A percentile compares a stretch with the other conserved stretches of the same genome.
Evolutionary conservation across 768 basidiomycete species (phyloP).

Genomic region (Daedaleopsis sinensis): DNA sequence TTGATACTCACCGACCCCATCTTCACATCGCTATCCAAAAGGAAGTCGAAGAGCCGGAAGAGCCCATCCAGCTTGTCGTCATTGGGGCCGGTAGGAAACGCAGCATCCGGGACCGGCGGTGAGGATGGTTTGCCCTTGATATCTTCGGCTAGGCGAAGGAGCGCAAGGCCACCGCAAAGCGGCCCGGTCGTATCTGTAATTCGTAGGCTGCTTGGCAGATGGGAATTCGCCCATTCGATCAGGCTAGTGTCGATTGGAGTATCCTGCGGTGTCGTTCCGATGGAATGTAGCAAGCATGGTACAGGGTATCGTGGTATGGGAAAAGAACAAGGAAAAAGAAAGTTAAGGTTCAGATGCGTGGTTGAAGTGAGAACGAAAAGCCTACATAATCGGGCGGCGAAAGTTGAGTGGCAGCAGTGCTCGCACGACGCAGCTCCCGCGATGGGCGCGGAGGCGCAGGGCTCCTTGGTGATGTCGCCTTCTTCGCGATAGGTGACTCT

Average conservation of each 20-base stretch:
- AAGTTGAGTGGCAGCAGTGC: conserved; percentile 9
- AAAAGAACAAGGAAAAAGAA: conserved; percentile 2
- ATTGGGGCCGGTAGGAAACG: conserved; percentile 66
- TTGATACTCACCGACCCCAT: conserved; percentile 94
- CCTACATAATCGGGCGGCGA: conserved; percentile 20
- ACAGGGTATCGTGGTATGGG: not conserved
- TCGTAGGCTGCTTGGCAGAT: conserved; percentile 67
- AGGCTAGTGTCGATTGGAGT: conserved; percentile 50
- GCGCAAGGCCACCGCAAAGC: conserved; percentile 69
- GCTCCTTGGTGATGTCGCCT: conserved; percentile 24
- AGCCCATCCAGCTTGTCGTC: conserved; percentile 88
- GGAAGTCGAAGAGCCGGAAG: conserved; percentile 88
- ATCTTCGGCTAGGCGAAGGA: conserved; percentile 85
- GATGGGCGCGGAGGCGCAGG: conserved; percentile 66
- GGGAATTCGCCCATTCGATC: conserved; percentile 88
- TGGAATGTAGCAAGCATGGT: conserved; percentile 8
- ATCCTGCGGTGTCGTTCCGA: conserved; percentile 13
- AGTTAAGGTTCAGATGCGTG: conserved; percentile 11
- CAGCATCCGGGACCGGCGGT: conserved; percentile 76
- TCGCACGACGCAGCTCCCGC: conserved; percentile 57
- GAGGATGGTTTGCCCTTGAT: conserved; percentile 67
- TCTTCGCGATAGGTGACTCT: conserved; percentile 23
- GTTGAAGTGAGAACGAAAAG: conserved; percentile 6
- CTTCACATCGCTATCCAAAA: conserved; percentile 89
- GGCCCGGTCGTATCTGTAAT: conserved; percentile 48